A percentile compares a stretch with the other conserved stretches of the same genome.
Conservation (phyloP, 768 basidiomycete species). For the Amanita phalloides region DNA sequence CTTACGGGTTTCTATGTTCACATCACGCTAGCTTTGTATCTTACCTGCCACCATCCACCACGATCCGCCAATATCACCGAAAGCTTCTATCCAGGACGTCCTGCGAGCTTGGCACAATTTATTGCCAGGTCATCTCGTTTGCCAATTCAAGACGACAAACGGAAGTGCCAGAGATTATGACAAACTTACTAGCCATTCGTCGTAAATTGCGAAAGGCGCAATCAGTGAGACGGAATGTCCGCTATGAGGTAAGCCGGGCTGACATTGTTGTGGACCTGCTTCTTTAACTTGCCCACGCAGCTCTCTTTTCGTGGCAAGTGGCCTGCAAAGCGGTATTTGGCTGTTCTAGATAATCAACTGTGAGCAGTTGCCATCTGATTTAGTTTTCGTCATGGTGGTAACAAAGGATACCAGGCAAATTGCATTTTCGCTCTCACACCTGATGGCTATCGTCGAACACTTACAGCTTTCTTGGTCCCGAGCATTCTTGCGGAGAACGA, state of each 20-base stretch:
- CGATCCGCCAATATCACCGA: conserved; percentile 67
- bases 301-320: conserved; percentile 69
- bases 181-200: conserved; percentile 63
- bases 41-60: conserved; percentile 58
- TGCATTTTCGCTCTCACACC: conserved; percentile 56
- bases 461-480: conserved; percentile 70
- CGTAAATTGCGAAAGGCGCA: conserved; percentile 59
- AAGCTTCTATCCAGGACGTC: conserved; percentile 57
- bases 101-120: conserved; percentile 55
- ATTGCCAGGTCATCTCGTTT: conserved; percentile 69
- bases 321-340: conserved; percentile 70
- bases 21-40: conserved; percentile 41
- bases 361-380: conserved; percentile 18
- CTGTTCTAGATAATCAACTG: conserved; percentile 58
- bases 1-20: neutral
- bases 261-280: neutral
- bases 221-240: conserved; percentile 43
- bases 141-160: conserved; percentile 45
- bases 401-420: conserved; percentile 38
- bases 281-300: conserved; percentile 20
- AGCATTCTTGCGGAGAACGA: conserved; percentile 67
- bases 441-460: conserved; percentile 62
- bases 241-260: conserved; percentile 45
- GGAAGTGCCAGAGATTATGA: conserved; percentile 45
- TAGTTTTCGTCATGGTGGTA: neutral